A percentile compares a stretch with the other conserved stretches of the same genome.
Conservation (phyloP, 2,329 filamentous ascomycete species). For the Tolypocladium nubicola region DNA sequence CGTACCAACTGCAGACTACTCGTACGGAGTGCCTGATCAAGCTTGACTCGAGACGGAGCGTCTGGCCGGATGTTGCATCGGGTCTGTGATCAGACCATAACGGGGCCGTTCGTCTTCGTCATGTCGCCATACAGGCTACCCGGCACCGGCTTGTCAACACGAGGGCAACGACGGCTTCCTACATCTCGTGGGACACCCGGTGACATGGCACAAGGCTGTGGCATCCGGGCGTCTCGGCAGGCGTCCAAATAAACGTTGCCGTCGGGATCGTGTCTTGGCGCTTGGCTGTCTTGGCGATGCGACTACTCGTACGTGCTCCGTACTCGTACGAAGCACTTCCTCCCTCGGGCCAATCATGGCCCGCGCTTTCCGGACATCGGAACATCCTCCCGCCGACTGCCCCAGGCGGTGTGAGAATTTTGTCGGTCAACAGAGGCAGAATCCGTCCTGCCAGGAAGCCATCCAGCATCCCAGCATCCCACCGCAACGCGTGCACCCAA, state of each 20-base stretch:
- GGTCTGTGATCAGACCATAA: too few species aligned
- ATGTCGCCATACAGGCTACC: background rate
- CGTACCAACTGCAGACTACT: too few species aligned
- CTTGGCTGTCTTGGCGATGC: background rate
- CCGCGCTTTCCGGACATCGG: background rate
- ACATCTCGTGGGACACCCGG: background rate
- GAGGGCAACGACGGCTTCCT: background rate
- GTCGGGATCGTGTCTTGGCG: too few species aligned
- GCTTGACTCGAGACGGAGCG: too few species aligned
- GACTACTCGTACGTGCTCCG: background rate
- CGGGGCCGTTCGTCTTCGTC: background rate
- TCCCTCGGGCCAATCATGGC: background rate
- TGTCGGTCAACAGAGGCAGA: conserved; percentile 24
- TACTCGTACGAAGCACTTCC: background rate
- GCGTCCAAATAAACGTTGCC: too few species aligned
- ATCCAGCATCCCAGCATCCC: conserved; percentile 6
- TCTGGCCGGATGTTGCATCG: too few species aligned
- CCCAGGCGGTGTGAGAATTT: conserved; percentile 23
- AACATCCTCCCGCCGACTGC: background rate
- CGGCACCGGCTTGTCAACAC: background rate
- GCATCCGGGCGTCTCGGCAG: background rate
- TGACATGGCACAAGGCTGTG: background rate
- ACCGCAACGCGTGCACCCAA: conserved; percentile 1
- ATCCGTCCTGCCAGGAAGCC: conserved; percentile 12
- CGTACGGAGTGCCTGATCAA: too few species aligned